phyloP scores from a whole-genome alignment of 495 filamentous ascomycete genomes.

The Daldinia bambusicola region DNA sequence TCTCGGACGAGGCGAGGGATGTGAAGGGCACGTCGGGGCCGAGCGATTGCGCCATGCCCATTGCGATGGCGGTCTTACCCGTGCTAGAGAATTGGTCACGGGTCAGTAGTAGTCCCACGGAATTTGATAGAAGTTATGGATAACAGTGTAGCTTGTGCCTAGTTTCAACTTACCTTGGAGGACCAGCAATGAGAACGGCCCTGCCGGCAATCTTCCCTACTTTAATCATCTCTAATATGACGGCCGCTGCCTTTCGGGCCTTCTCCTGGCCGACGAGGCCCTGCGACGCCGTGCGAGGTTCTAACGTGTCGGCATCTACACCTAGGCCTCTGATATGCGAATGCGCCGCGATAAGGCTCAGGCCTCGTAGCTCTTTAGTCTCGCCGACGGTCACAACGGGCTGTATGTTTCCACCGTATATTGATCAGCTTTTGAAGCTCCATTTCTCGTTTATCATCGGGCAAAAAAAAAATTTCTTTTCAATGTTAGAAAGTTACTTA shows the following conservation, averaged over 20 bases:
- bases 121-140: not conserved
- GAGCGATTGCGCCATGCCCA: constrained; percentile 97
- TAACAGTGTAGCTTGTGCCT: not conserved
- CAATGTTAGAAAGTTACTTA: constrained; percentile 31
- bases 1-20: constrained; percentile 92
- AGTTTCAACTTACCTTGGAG: constrained; percentile 77
- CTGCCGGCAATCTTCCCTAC: constrained; percentile 97
- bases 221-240: constrained; percentile 98
- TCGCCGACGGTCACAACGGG: constrained; percentile 93
- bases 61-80: constrained; percentile 97
- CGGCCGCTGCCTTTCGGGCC: constrained; percentile 92
- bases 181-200: constrained; percentile 93
- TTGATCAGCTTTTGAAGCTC: constrained; percentile 28
- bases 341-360: constrained; percentile 97
- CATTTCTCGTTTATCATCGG: constrained; percentile 5
- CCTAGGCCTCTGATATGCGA: constrained; percentile 97
- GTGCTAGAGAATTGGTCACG: constrained; percentile 66
- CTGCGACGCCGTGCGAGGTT: constrained; percentile 86
- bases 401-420: constrained; percentile 56
- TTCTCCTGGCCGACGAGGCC: constrained; percentile 98
- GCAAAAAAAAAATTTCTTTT: constrained; percentile 3
- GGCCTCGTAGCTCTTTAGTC: constrained; percentile 89
- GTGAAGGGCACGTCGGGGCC: constrained; percentile 96
- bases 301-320: constrained; percentile 89
- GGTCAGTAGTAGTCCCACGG: constrained; percentile 1